Percentiles rank a stretch among this genome's conserved stretches.
These are phyloP conservation scores for Tylopilus orsonianus DNA, from an alignment of 1,284 basidiomycete genomes.

Conservation along the genomic window DNA sequence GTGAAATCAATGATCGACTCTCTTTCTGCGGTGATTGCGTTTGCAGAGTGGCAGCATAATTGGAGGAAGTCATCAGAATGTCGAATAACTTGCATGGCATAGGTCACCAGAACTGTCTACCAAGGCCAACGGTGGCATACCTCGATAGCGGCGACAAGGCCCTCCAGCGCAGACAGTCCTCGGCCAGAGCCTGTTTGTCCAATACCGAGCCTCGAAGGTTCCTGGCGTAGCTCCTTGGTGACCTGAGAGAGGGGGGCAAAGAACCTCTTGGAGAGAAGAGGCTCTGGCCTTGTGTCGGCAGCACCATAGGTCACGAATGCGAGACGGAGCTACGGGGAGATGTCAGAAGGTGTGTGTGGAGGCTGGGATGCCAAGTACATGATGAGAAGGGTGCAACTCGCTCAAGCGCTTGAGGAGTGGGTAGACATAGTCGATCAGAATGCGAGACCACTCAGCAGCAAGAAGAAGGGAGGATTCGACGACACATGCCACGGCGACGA, in stretches of 20 bases:
- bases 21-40: slow-evolving; percentile 33
- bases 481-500: slow-evolving; percentile 56
- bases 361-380: slow-evolving; percentile 25
- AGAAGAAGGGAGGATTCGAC: slow-evolving; percentile 63
- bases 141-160: slow-evolving; percentile 69
- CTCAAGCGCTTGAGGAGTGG: slow-evolving; percentile 53
- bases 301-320: slow-evolving; percentile 59
- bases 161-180: slow-evolving; percentile 71
- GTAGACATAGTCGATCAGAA: slow-evolving; percentile 50
- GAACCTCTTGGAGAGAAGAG: slow-evolving; percentile 56
- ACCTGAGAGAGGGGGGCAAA: slow-evolving; percentile 46
- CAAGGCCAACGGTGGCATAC: slow-evolving; percentile 37
- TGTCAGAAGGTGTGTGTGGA: slow-evolving; percentile 6
- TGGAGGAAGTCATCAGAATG: slow-evolving; percentile 28
- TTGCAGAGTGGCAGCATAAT: slow-evolving; percentile 12
- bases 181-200: slow-evolving; percentile 52
- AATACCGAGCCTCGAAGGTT: slow-evolving; percentile 49
- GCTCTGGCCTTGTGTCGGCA: slow-evolving; percentile 49
- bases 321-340: slow-evolving; percentile 44
- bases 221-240: slow-evolving; percentile 48
- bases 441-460: slow-evolving; percentile 50
- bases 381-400: slow-evolving; percentile 41
- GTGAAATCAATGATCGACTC: slow-evolving; percentile 37
- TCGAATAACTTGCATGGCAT: slow-evolving; percentile 29
- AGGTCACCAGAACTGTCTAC: not conserved